phyloP scores from a whole-genome alignment of 768 basidiomycete species.

The Tremella mesenterica region DNA sequence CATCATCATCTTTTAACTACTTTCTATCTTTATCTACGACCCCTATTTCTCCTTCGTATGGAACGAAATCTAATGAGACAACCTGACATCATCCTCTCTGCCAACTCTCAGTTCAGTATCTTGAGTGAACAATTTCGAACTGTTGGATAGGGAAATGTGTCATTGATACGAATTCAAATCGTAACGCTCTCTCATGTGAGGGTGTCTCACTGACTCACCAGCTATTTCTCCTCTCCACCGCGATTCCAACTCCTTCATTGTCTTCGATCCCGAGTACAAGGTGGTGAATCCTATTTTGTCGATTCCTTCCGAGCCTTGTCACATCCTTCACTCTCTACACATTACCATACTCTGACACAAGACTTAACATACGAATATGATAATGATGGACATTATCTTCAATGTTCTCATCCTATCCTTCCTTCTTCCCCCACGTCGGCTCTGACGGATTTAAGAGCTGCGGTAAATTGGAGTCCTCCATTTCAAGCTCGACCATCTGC shows the following conservation, averaged over 20 bases:
- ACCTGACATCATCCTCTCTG: neutral
- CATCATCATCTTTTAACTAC: too few species aligned
- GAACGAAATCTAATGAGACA: too few species aligned
- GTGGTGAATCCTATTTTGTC: conserved; percentile 78
- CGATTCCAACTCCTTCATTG: conserved; percentile 89
- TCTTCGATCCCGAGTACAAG: conserved; percentile 69
- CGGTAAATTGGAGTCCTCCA: conserved; percentile 87
- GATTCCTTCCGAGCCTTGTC: conserved; percentile 60
- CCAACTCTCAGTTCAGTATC: neutral
- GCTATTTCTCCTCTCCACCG: conserved; percentile 85
- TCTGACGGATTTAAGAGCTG: conserved; percentile 46
- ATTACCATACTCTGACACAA: conserved; percentile 44
- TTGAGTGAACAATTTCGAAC: too few species aligned
- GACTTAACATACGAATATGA: conserved; percentile 57
- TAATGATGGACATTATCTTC: conserved; percentile 78
- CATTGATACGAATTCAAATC: too few species aligned
- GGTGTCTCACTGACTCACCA: conserved; percentile 35
- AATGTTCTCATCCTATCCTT: conserved; percentile 59
- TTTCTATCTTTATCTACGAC: neutral
- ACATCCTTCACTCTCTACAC: too few species aligned
- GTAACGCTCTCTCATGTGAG: neutral
- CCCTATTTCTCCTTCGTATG: too few species aligned
- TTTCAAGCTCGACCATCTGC: conserved; percentile 68
- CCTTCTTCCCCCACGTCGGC: too few species aligned
- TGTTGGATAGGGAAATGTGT: too few species aligned